Base-by-base conservation (phyloP, 768 basidiomycete species). In the Artomyces pyxidatus region DNA sequence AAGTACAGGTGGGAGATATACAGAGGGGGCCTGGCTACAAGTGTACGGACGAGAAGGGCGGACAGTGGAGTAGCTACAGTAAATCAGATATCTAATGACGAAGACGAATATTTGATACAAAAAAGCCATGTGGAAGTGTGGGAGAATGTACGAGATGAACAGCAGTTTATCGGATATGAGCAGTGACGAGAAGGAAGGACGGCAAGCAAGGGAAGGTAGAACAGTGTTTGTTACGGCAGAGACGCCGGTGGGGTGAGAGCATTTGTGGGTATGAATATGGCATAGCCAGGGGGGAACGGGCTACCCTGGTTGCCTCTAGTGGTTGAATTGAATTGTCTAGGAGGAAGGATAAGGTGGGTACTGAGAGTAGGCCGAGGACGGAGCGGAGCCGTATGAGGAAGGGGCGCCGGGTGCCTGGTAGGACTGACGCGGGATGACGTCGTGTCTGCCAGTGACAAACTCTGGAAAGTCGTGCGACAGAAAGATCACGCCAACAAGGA, bases 401-500 rank as follows among this genome's bases (percentile, higher is more conserved):
- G 19, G 38, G 27, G 38, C 22, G 23, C 11, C 17, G n/a, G 16
- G 26, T 45, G 53, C 48, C 54, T 56, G 54, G 10, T 48, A 45
- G 19, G 57, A 82, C 77, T 50, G 73, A 70, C 30, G 74, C 75
- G 43, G 64, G 63, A 39, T 74, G 65, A 38, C 43, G 35, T 39
- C 37, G 22, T 37, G 12, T 14, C 26, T 23, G 23, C n/a, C 19
- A 17, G 37, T 38, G 19, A 46, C 77, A 78, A 82, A 56, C 65
- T 65, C 37, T 73, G 74, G 57, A 77, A 64, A 27, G 72, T 78
- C 55, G 76, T 71, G 79, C 78, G 49, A 42, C 39, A 56, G 39
- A 37, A 50, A 50, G n/a, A 55, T 37, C 6, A 47, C 50, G 16
- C 58, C 51, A n/a, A 55, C 46, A 23, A 54, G 49, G 29, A 58